Evolutionary conservation across 768 basidiomycete species (phyloP), one percentile per base, ranked within the genome.

Genomic region (Naganishia vishniacii): DNA sequence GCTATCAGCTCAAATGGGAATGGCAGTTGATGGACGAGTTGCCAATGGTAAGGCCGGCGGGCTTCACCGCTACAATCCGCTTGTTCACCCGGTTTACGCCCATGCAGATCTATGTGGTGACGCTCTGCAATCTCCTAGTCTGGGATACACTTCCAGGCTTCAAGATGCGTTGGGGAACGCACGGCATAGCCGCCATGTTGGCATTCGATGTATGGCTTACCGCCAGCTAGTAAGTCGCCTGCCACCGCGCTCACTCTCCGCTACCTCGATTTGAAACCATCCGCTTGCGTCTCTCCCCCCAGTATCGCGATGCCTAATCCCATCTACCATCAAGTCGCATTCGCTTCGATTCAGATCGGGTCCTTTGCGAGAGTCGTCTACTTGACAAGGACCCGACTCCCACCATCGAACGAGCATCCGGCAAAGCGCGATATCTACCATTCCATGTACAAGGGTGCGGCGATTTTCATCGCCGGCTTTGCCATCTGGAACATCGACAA

Each of bases 401-500:
- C 32, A 71, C 75, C 23, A 73, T 80, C 11, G 68, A 65, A 59
- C 71, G 75, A 42, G n/a, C 61, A 68, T 34, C 65, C 64, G 29
- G 65, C 63, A 41, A 61, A 67, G 80, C 84, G 16, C 81, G 84
- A 6, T 70, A 74, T 58, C 75, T 80, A 42, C 8, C 42, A 80
- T 75, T 62, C 70, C 12, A 64, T 87, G 73, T 72, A 75, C 29
- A 80, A 74, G 1, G 88, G 88, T 25, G 80, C 82, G 7, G 75
- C 69, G 1, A 76, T 82, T 9, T 89, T 89, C 70, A 78, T 80
- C 0, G 69, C 84, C 6, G 88, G 86, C 0, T 89, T 89, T 72
- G 73, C 84, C 13, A 78, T 88, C 25, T 89, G 88, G 88, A 91
- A 89, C 71, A 67, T 89, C 66, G 88, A 91, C 73, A 89, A 89